These are phyloP conservation scores for Erodium maritimum DNA, from an alignment of 345 rosid species.

Conservation along the genomic window DNA sequence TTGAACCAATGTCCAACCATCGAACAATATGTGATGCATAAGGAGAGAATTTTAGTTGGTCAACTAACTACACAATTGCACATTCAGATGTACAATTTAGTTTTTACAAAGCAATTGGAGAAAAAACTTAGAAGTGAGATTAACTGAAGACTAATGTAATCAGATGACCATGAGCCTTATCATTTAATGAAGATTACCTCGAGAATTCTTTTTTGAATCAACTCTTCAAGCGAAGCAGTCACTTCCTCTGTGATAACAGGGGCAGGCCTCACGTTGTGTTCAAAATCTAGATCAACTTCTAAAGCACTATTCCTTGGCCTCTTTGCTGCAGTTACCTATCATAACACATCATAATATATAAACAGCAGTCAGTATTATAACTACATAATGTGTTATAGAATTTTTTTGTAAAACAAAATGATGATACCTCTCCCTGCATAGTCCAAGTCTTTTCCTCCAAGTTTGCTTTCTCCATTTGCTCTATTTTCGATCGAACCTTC, in stretches of 20 bases:
- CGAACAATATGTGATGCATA: not conserved
- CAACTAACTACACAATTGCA: not conserved
- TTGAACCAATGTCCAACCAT: not conserved
- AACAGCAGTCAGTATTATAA: not conserved
- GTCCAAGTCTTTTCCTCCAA: constrained; percentile 89
- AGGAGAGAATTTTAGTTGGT: not conserved
- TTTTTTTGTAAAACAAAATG: not conserved
- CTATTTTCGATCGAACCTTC: constrained; percentile 50
- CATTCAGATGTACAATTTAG: too few species aligned
- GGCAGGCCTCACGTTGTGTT: constrained; percentile 86
- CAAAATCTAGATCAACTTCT: constrained; percentile 93
- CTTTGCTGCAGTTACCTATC: constrained; percentile 70
- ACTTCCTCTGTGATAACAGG: constrained; percentile 93
- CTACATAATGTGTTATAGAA: not conserved
- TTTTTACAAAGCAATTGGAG: not conserved
- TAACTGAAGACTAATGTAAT: not conserved
- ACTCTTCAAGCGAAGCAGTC: constrained; percentile 72
- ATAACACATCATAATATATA: constrained; percentile 7
- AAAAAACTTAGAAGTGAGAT: not conserved
- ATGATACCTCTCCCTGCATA: constrained; percentile 91
- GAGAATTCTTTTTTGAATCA: constrained; percentile 59
- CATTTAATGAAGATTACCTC: constrained; percentile 36
- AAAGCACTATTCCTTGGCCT: constrained; percentile 93
- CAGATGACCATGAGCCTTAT: not conserved
- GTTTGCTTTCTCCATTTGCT: constrained; percentile 76